Percentiles rank a stretch among this genome's conserved stretches.
phyloP scores from a whole-genome alignment of 495 filamentous ascomycete species.

The Aspergillus cavernicola region DNA sequence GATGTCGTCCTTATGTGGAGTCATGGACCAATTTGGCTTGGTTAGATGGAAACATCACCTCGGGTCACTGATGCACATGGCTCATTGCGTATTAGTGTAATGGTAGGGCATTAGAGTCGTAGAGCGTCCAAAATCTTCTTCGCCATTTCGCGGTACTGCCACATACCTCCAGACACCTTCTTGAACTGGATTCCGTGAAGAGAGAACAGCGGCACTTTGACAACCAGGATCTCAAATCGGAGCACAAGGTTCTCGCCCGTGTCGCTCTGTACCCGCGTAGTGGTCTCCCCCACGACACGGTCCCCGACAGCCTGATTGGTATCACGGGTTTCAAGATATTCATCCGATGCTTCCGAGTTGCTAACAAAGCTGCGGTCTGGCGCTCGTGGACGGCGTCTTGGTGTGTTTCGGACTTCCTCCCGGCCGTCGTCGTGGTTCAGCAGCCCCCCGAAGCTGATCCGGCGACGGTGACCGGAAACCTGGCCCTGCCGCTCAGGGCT shows the following conservation, averaged over 20 bases:
- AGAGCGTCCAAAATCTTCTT: conserved; percentile 89
- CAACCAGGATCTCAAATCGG: conserved; percentile 93
- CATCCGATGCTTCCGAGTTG: conserved; percentile 76
- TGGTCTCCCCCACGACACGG: conserved; percentile 70
- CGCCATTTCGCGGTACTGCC: conserved; percentile 98
- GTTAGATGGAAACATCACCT: conserved; percentile 2
- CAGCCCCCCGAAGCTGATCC: conserved; percentile 78
- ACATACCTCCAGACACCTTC: conserved; percentile 89
- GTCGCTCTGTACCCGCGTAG: conserved; percentile 81
- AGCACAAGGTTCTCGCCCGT: conserved; percentile 75
- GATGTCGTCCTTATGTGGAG: conserved; percentile 31
- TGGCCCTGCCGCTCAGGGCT: conserved; percentile 52
- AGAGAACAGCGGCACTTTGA: conserved; percentile 92
- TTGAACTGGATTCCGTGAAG: conserved; percentile 98
- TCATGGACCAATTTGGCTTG: conserved; percentile 23
- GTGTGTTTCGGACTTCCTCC: conserved; percentile 31
- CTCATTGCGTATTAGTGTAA: not conserved
- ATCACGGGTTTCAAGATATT: conserved; percentile 51
- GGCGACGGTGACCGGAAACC: conserved; percentile 61
- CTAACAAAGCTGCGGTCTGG: conserved; percentile 67
- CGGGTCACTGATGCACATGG: conserved; percentile 10
- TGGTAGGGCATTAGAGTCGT: conserved; percentile 53
- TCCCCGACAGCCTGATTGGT: conserved; percentile 36
- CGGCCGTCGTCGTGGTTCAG: conserved; percentile 56
- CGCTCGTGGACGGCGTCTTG: conserved; percentile 38